phyloP scores from a whole-genome alignment of 164 flowering plant species.

The Annona squamosa region DNA sequence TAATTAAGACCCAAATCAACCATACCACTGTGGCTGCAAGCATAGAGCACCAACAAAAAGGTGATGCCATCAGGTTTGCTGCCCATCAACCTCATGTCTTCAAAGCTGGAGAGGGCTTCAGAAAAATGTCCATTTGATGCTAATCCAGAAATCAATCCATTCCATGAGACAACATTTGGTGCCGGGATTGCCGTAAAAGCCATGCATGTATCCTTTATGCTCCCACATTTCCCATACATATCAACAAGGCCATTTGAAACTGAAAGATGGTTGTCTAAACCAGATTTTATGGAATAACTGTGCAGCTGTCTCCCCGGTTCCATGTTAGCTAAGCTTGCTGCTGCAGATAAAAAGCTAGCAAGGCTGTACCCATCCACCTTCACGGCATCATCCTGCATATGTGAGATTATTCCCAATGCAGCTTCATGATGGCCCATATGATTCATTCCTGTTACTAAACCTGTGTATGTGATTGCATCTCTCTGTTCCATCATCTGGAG shows the following conservation, averaged over 20 bases:
- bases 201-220: slow-evolving; percentile 28
- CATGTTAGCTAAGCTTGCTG: slow-evolving; percentile 33
- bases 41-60: slow-evolving; percentile 38
- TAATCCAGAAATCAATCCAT: slow-evolving; percentile 48
- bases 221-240: slow-evolving; percentile 55
- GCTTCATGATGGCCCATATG: slow-evolving; percentile 36
- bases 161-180: slow-evolving; percentile 56
- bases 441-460: slow-evolving; percentile 42
- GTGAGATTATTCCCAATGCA: slow-evolving; percentile 30
- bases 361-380: slow-evolving; percentile 42
- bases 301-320: slow-evolving; percentile 54
- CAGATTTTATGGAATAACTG: slow-evolving; percentile 40
- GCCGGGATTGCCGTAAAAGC: slow-evolving; percentile 31
- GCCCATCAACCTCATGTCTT: slow-evolving; percentile 46
- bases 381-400: slow-evolving; percentile 28
- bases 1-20: slow-evolving; percentile 42
- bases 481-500: slow-evolving; percentile 26
- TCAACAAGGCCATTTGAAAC: slow-evolving; percentile 45
- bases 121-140: slow-evolving; percentile 40
- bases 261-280: slow-evolving; percentile 26
- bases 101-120: slow-evolving; percentile 42
- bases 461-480: slow-evolving; percentile 53
- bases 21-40: slow-evolving; percentile 55
- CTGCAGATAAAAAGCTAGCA: slow-evolving; percentile 48
- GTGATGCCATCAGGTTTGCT: slow-evolving; percentile 45